Evolutionary conservation across 768 basidiomycete genomes (phyloP).

Genomic region (Termitomyces sp.): DNA sequence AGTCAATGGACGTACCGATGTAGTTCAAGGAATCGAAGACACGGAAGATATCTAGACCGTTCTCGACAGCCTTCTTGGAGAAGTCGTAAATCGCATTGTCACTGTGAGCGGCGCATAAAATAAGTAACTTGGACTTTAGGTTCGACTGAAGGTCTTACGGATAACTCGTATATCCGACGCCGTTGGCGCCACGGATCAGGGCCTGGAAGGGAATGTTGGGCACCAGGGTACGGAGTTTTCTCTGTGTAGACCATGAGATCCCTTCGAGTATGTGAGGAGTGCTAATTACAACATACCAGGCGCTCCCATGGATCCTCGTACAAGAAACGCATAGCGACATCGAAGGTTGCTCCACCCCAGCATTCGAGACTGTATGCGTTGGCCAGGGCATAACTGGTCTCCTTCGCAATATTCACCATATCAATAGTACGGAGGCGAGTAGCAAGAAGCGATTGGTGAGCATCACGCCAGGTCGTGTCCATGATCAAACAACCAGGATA

Average conservation of each 20-base stretch:
- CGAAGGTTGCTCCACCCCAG: slow-evolving; percentile 99
- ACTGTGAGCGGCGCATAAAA: slow-evolving; percentile 27
- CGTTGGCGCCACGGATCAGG: slow-evolving; percentile 96
- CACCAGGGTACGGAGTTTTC: slow-evolving; percentile 89
- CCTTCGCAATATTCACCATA: slow-evolving; percentile 97
- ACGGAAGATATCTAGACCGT: slow-evolving; percentile 98
- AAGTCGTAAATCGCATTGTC: slow-evolving; percentile 99
- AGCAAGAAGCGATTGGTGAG: slow-evolving; percentile 95
- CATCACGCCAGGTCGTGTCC: slow-evolving; percentile 99
- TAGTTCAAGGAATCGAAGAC: slow-evolving; percentile 99
- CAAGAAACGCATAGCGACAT: slow-evolving; percentile 98
- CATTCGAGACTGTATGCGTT: slow-evolving; percentile 97
- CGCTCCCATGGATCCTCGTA: slow-evolving; percentile 99
- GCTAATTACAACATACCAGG: slow-evolving; percentile 47
- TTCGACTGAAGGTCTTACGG: slow-evolving; percentile 50
- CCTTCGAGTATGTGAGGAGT: background rate
- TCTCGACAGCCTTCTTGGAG: slow-evolving; percentile 99
- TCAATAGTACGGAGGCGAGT: slow-evolving; percentile 94
- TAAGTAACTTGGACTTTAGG: background rate
- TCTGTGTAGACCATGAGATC: slow-evolving; percentile 35
- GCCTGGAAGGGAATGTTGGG: slow-evolving; percentile 99
- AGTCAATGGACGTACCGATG: slow-evolving; percentile 50
- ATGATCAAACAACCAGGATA: slow-evolving; percentile 95
- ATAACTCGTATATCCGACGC: slow-evolving; percentile 98
- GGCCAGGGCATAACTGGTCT: slow-evolving; percentile 90